Conservation (phyloP, 495 filamentous ascomycete genomes). For the Penicillium antarcticum region DNA sequence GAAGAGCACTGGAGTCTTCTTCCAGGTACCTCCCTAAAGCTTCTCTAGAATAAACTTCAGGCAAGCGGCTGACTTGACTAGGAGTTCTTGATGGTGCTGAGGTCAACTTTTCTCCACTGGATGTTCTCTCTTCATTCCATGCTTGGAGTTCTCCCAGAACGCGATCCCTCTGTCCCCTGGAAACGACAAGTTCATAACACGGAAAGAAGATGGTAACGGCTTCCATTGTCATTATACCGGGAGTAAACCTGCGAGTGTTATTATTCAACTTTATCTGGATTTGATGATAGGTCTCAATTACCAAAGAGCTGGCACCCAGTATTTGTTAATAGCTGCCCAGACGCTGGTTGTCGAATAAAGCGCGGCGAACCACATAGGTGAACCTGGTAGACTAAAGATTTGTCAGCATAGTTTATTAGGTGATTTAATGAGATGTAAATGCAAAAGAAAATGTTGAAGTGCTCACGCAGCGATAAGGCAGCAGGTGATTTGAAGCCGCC, state of each 20-base stretch:
- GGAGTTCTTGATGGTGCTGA: conserved; percentile 11
- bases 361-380: conserved; percentile 56
- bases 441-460: background rate
- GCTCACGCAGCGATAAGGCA: conserved; percentile 53
- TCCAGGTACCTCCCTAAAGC: conserved; percentile 48
- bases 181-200: conserved; percentile 41
- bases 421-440: too few species aligned
- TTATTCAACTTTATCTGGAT: conserved; percentile 1
- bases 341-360: conserved; percentile 44
- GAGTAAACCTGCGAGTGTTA: conserved; percentile 37
- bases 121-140: conserved; percentile 13
- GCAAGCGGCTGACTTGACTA: conserved; percentile 20
- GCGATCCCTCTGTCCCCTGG: conserved; percentile 26
- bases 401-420: conserved; percentile 3
- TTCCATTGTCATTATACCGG: conserved; percentile 45
- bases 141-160: conserved; percentile 7
- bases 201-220: conserved; percentile 41
- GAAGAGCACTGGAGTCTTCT: conserved; percentile 44
- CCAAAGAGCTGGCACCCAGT: conserved; percentile 49
- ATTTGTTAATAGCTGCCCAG: conserved; percentile 47
- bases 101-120: background rate
- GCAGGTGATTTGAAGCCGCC: conserved; percentile 54
- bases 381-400: conserved; percentile 49
- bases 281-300: conserved; percentile 19
- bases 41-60: conserved; percentile 44